Evolutionary conservation across 129 eudicot species (phyloP).

Genomic region (Tagetes patula): DNA sequence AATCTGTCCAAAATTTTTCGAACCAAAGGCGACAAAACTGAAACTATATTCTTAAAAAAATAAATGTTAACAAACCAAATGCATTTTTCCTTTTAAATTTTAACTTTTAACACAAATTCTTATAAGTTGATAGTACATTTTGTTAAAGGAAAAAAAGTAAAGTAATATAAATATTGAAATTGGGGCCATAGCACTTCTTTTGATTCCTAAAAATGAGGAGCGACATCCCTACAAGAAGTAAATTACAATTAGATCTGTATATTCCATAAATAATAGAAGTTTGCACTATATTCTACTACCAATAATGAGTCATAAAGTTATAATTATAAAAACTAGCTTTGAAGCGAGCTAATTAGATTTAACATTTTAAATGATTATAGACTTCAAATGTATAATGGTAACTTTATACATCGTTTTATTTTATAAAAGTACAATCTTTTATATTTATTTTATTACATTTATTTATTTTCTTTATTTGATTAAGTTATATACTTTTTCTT

Average conservation of each 20-base stretch:
- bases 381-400: not conserved
- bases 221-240: not conserved
- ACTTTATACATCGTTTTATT: not conserved
- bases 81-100: no score
- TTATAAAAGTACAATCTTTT: no score
- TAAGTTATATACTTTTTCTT: no score
- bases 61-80: no score
- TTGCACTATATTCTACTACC: not conserved
- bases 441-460: no score
- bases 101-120: not conserved
- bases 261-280: not conserved
- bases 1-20: no score
- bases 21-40: no score
- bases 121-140: not conserved
- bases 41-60: no score
- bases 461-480: no score
- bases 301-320: not conserved
- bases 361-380: no score
- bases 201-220: not conserved
- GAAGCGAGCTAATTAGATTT: not conserved
- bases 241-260: not conserved
- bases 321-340: not conserved
- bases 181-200: not conserved
- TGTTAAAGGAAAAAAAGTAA: not conserved
- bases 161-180: not conserved